These are phyloP conservation scores for Fusarium sp. DNA, from an alignment of 2,329 filamentous ascomycete genomes.

Conservation along the genomic window DNA sequence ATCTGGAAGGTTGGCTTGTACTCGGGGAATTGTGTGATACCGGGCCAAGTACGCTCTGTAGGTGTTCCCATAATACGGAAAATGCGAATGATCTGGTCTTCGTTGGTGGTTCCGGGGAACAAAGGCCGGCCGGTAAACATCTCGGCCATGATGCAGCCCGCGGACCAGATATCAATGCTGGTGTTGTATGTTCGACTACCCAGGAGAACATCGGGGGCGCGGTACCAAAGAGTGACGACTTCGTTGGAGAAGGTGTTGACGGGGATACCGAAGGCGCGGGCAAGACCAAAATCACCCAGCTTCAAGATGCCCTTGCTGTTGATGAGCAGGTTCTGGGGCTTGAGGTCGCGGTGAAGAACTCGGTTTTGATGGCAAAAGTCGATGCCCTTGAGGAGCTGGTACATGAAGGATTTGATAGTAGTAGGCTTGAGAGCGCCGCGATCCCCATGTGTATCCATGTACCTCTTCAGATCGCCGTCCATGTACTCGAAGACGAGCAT, in stretches of 20 bases:
- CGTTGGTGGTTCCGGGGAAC: slow-evolving; percentile 97
- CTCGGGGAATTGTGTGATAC: slow-evolving; percentile 94
- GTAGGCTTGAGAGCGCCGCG: slow-evolving; percentile 87
- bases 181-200: slow-evolving; percentile 98
- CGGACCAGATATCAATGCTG: slow-evolving; percentile 99
- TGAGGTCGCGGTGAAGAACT: slow-evolving; percentile 93
- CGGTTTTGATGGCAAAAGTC: slow-evolving; percentile 98
- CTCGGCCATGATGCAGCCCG: slow-evolving; percentile 99
- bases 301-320: slow-evolving; percentile 92
- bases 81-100: slow-evolving; percentile 96
- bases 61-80: slow-evolving; percentile 99
- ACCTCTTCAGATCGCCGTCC: slow-evolving; percentile 98
- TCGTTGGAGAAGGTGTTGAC: slow-evolving; percentile 99
- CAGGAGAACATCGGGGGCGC: slow-evolving; percentile 93
- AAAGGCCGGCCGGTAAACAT: slow-evolving; percentile 97
- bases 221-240: slow-evolving; percentile 97
- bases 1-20: slow-evolving; percentile 97
- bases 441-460: slow-evolving; percentile 95
- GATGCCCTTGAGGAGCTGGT: slow-evolving; percentile 93
- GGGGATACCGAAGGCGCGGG: slow-evolving; percentile 94
- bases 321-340: slow-evolving; percentile 96
- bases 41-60: slow-evolving; percentile 94
- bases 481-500: slow-evolving; percentile 99
- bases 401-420: slow-evolving; percentile 99
- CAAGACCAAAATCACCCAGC: slow-evolving; percentile 93